Percentiles rank a stretch among this genome's conserved stretches.
Conservation (phyloP, 2,329 filamentous ascomycete genomes). For the Neopestalotiopsis sp. region DNA sequence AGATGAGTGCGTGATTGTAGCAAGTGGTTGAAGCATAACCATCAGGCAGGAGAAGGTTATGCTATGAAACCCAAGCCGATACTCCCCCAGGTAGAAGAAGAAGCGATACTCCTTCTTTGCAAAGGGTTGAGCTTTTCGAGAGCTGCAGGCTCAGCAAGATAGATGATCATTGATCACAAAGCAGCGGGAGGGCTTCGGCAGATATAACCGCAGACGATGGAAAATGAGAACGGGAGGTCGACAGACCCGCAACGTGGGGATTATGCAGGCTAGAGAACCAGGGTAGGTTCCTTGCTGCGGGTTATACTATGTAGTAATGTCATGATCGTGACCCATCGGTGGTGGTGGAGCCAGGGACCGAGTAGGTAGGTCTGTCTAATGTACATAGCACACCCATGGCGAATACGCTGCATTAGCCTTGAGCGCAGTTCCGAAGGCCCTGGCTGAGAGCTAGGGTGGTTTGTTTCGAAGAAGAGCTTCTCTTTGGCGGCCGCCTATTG, state of each 20-base stretch:
- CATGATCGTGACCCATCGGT: constrained; percentile 12
- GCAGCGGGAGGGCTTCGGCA: constrained; percentile 13
- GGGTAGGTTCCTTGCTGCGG: constrained; percentile 12
- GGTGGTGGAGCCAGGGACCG: neutral
- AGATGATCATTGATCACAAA: neutral
- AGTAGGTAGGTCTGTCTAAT: constrained; percentile 10
- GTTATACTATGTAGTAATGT: constrained; percentile 10
- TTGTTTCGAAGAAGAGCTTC: constrained; percentile 21
- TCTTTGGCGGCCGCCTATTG: constrained; percentile 16
- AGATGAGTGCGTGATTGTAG: constrained; percentile 8
- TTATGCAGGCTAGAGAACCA: neutral
- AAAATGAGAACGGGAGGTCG: constrained; percentile 12
- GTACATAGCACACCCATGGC: neutral
- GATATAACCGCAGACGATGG: constrained; percentile 15
- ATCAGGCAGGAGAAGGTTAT: neutral
- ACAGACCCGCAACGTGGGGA: constrained; percentile 3
- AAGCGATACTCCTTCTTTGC: constrained; percentile 11
- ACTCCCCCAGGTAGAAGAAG: constrained; percentile 5
- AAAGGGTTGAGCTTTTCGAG: constrained; percentile 10
- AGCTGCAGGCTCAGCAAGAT: constrained; percentile 11
- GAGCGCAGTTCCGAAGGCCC: constrained; percentile 8
- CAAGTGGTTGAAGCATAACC: constrained; percentile 8
- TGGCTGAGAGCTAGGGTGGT: constrained; percentile 9
- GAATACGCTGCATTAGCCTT: constrained; percentile 16
- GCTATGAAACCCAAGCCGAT: constrained; percentile 8